Evolutionary conservation across 148 eudicot genomes (phyloP).

Genomic region (Dianthus caryophyllus): DNA sequence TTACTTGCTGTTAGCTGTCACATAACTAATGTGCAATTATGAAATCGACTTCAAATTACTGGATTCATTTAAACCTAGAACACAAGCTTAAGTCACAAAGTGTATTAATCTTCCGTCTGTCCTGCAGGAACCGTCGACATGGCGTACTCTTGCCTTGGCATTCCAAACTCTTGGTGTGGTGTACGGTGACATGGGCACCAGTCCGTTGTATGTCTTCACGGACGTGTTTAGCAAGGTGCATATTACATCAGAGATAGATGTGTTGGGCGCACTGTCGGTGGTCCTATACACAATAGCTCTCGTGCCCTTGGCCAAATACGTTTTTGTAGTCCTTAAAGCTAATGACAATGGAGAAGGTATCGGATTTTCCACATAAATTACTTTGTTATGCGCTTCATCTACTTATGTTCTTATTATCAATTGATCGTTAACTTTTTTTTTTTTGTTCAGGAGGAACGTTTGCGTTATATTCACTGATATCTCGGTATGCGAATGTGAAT

Average conservation of each 20-base stretch:
- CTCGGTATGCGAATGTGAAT: conserved; percentile 83
- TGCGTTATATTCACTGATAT: conserved; percentile 84
- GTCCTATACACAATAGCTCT: conserved; percentile 88
- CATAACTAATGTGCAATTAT: no score
- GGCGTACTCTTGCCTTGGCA: conserved; percentile 70
- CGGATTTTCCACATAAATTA: conserved; percentile 6
- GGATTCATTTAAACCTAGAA: no score
- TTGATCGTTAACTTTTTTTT: conserved; percentile 9
- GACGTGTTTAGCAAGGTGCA: conserved; percentile 90
- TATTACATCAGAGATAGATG: conserved; percentile 72
- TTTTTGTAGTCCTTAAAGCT: conserved; percentile 90
- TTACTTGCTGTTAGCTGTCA: no score
- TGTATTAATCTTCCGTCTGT: conserved; percentile 8
- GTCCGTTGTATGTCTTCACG: conserved; percentile 85
- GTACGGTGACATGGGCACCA: conserved; percentile 96
- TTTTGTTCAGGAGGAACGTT: conserved; percentile 89
- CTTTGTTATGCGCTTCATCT: not conserved
- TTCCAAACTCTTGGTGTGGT: conserved; percentile 99
- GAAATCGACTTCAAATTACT: no score
- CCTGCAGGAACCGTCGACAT: conserved; percentile 59
- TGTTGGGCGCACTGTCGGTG: conserved; percentile 82
- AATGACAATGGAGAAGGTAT: conserved; percentile 98
- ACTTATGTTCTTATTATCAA: not conserved
- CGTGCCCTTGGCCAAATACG: conserved; percentile 75
- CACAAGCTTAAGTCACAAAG: not conserved